Conservation (phyloP, 345 rosid genomes). For the Populus euphratica region DNA sequence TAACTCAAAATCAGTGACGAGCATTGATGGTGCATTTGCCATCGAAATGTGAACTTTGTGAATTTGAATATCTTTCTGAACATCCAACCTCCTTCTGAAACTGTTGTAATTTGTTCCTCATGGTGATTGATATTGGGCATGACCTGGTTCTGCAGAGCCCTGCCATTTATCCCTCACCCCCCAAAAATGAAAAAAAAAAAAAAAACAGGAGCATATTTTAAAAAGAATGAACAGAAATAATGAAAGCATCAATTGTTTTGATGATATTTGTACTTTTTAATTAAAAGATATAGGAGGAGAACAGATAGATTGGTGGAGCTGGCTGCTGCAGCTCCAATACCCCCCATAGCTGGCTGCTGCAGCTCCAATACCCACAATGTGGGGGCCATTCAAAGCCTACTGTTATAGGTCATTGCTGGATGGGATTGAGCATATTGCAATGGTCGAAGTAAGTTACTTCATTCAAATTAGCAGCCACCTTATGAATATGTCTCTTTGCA, state of each 20-base stretch:
- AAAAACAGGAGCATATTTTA: background rate
- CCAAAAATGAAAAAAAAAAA: no score
- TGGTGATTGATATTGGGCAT: background rate
- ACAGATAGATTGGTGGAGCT: conserved; percentile 29
- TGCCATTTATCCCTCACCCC: background rate
- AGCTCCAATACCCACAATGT: conserved; percentile 31
- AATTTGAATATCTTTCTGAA: conserved; percentile 1
- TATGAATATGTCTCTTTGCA: background rate
- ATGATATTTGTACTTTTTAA: background rate
- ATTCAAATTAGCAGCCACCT: background rate
- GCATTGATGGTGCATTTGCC: background rate
- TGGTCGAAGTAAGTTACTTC: conserved; percentile 28
- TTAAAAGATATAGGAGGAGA: conserved; percentile 26
- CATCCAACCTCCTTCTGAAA: background rate
- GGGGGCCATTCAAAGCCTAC: conserved; percentile 34
- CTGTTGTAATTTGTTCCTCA: background rate
- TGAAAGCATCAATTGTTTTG: background rate
- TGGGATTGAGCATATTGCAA: conserved; percentile 35
- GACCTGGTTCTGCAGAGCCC: background rate
- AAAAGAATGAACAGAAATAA: background rate
- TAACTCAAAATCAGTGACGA: background rate
- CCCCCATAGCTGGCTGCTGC: conserved; percentile 28
- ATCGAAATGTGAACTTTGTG: background rate
- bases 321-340: conserved; percentile 30
- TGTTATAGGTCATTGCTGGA: conserved; percentile 28